Evolutionary conservation across 202 grass and related monocot genomes (phyloP).

Genomic region (Bolboschoenoplectus hybrid): DNA sequence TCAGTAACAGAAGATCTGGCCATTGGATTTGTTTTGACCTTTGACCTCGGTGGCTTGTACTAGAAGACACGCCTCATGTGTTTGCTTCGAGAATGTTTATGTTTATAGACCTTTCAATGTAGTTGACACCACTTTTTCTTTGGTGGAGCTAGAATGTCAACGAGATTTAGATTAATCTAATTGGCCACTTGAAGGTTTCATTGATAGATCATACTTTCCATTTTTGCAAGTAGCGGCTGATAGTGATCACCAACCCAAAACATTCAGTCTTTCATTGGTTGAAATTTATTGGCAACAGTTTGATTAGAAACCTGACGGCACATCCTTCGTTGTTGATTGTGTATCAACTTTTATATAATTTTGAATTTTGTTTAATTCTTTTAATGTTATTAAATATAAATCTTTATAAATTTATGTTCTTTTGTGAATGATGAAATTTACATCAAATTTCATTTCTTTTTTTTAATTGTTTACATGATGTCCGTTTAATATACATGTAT

Average conservation of each 20-base stretch:
- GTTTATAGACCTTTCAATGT: neutral
- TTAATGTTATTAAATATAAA: too few relatives aligned
- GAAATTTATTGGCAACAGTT: neutral
- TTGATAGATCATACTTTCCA: neutral
- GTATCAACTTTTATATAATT: too few relatives aligned
- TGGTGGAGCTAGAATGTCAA: neutral
- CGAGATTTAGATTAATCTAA: neutral
- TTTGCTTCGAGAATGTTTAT: neutral
- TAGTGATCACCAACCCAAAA: neutral
- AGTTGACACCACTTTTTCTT: neutral
- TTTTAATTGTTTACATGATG: too few relatives aligned
- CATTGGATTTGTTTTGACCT: neutral
- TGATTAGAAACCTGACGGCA: neutral
- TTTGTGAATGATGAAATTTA: too few relatives aligned
- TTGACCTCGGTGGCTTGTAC: neutral
- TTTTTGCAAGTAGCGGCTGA: neutral
- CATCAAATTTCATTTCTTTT: too few relatives aligned
- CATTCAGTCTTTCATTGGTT: too few relatives aligned
- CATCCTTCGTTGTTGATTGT: neutral
- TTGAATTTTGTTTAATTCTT: too few relatives aligned
- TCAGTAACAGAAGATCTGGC: neutral
- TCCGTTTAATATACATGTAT: too few relatives aligned
- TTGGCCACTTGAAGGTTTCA: neutral
- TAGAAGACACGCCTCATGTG: neutral
- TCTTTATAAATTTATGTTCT: too few relatives aligned